Base-by-base conservation (phyloP, 1,139 yeast genomes). In the Pichia sp. region DNA sequence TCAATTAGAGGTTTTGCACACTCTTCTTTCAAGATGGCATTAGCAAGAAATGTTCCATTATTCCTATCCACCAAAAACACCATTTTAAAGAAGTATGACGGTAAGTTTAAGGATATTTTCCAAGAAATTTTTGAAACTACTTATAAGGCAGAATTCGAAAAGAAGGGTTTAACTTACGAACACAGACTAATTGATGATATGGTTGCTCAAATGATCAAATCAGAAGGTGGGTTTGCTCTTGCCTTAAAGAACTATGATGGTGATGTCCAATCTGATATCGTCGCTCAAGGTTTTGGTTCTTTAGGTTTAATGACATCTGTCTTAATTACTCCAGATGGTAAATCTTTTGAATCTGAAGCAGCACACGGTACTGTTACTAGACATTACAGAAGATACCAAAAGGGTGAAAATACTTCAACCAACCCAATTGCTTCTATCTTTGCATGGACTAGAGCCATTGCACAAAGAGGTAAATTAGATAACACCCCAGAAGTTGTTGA, bases 281-380 rank as follows among this genome's bases (percentile, higher is more conserved):
- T 90, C 49, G 97, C 97, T 38, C 97, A 90, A 70, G 97, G 97
- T 36, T 90, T 88, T 61, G 97, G 97, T 38, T 88, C 97, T 29
- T 75, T 90, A 54, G 97, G 97, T 44, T 76, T 90, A 59, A 90
- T 90, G 97, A 88, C 97, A 35, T 90, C 97, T 10, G 95, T 87
- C 43, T 77, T 90, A 55, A 78, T 87, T 66, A 82, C 97, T 34
- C 95, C 97, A 42, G 96, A 90, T 67, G 97, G 97, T 44, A 85
- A 85, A 70, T 84, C 96, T 32, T 88, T 87, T 64, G 97, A 90
- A 72, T 75, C 94, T 49, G 97, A 90, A 69, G 97, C 97, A 50
- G 97, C 97, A 29, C 97, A 90, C 65, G 97, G 97, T 49, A 90
- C 97, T 38, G 97, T 90, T 55, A 90, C 97, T 49, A 85, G 97